Percentiles rank a stretch among this genome's conserved stretches.
Conservation (phyloP, 179 eudicot species). For the Pouteria campechiana region DNA sequence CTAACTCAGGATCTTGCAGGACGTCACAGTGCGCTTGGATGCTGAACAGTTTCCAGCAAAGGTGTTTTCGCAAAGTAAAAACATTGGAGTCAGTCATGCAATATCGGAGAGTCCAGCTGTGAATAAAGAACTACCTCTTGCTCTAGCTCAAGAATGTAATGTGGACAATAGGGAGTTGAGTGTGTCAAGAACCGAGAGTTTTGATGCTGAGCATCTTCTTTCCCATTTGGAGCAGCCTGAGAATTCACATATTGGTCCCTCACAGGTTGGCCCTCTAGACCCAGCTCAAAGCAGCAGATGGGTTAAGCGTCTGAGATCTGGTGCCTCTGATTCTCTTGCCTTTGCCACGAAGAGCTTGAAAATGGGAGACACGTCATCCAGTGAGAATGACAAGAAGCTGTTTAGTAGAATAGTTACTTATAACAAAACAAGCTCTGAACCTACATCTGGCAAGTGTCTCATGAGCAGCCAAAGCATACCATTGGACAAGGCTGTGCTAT, state of each 20-base stretch:
- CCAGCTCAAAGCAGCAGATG: conserved; percentile 38
- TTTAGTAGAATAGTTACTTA: conserved; percentile 14
- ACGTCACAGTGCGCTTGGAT: conserved; percentile 7
- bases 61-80: conserved; percentile 15
- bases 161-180: conserved; percentile 28
- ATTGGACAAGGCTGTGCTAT: conserved; percentile 8
- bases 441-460: conserved; percentile 4
- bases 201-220: conserved; percentile 44
- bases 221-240: conserved; percentile 20
- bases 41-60: conserved; percentile 3
- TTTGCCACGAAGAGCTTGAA: conserved; percentile 32
- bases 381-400: conserved; percentile 19
- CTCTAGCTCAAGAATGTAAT: conserved; percentile 25
- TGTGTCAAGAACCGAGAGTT: conserved; percentile 58
- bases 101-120: conserved; percentile 25
- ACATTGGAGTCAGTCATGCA: conserved; percentile 10
- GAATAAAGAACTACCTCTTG: conserved; percentile 29
- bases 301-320: conserved; percentile 63
- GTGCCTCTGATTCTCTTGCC: conserved; percentile 23
- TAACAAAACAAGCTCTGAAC: conserved; percentile 11
- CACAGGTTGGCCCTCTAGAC: conserved; percentile 4
- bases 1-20: conserved; percentile 18
- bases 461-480: too few species aligned
- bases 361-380: conserved; percentile 23
- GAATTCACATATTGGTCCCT: conserved; percentile 5